phyloP scores from a whole-genome alignment of 441 rosid genomes.

The Aleurites moluccanus region DNA sequence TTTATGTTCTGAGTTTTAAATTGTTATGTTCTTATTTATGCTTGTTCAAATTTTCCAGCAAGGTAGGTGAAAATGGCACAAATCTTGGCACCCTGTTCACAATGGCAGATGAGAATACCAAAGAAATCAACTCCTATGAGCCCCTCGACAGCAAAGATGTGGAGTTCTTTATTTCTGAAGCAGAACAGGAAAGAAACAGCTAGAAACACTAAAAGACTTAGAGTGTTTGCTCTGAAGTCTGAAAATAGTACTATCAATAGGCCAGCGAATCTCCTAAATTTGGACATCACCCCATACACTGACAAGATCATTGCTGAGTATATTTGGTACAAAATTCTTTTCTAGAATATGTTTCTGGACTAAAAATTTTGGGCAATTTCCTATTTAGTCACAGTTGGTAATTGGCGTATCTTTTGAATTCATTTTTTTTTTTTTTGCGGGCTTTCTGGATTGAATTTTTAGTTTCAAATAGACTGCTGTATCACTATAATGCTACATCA shows the following conservation, averaged over 20 bases:
- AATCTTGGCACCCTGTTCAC: constrained; percentile 74
- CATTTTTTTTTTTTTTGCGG: too few species aligned
- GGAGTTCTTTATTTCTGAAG: constrained; percentile 63
- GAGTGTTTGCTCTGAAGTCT: constrained; percentile 63
- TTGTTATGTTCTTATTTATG: background rate
- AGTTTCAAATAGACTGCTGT: background rate
- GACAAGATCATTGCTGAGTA: constrained; percentile 91
- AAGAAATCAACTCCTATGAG: constrained; percentile 47
- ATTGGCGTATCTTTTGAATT: too few species aligned
- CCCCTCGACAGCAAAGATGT: constrained; percentile 54
- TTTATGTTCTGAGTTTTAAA: constrained; percentile 4
- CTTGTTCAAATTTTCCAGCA: constrained; percentile 20
- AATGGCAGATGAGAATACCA: constrained; percentile 73
- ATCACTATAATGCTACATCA: constrained; percentile 7
- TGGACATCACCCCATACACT: constrained; percentile 78
- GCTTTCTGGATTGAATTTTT: background rate
- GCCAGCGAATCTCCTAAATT: constrained; percentile 70
- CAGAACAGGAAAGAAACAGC: constrained; percentile 60
- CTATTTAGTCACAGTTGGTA: background rate
- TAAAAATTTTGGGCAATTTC: too few species aligned
- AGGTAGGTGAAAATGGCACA: constrained; percentile 74
- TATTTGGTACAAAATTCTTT: constrained; percentile 58
- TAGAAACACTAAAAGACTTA: constrained; percentile 49
- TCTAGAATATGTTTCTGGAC: background rate
- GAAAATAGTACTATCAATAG: constrained; percentile 72